Base-by-base conservation (phyloP, 1,139 yeast genomes). In the Groenewaldozyma auringiensis region DNA sequence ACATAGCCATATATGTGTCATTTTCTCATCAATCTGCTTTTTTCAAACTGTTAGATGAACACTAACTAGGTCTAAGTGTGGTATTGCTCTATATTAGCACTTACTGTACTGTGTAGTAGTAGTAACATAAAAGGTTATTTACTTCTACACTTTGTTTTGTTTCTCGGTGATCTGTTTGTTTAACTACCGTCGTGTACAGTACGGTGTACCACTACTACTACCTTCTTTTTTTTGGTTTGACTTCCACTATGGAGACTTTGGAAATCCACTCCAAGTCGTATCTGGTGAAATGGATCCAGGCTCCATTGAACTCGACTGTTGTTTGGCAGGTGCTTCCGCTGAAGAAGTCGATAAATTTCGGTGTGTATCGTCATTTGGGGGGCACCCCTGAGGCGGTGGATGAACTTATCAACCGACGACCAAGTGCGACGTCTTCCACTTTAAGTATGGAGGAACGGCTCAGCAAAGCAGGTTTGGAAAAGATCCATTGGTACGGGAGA, bases 191-290 rank as follows among this genome's bases (percentile, higher is more conserved):
- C n/a, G n/a, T n/a, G n/a, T n/a, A n/a, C n/a, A n/a, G n/a, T n/a
- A n/a, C n/a, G n/a, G n/a, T n/a, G n/a, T n/a, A n/a, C n/a, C n/a
- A n/a, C n/a, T n/a, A n/a, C n/a, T n/a, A n/a, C n/a, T n/a, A n/a
- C n/a, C n/a, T n/a, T n/a, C n/a, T n/a, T n/a, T n/a, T n/a, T n/a
- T n/a, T n/a, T n/a, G n/a, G n/a, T 33, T 17, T 14, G 9, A n/a
- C 36, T 8, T 14, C n/a, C 25, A 21, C 29, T 4, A 84, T 83
- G 94, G 96, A 88, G 64, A 81, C 89, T 1, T 74, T 92, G 47
- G 96, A 89, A 64, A 79, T 92, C 38, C 95, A 89, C 58, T 82
- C 94, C 45, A 84, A 86, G 62, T 84, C 92, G 49, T 89, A 85
- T 60, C 76, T 88, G 53, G 84, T 89, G 58, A 86, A 89, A 57